Percentiles rank a stretch among this genome's conserved stretches.
Conservation (phyloP, 495 filamentous ascomycete species). For the Xylaria castorea region DNA sequence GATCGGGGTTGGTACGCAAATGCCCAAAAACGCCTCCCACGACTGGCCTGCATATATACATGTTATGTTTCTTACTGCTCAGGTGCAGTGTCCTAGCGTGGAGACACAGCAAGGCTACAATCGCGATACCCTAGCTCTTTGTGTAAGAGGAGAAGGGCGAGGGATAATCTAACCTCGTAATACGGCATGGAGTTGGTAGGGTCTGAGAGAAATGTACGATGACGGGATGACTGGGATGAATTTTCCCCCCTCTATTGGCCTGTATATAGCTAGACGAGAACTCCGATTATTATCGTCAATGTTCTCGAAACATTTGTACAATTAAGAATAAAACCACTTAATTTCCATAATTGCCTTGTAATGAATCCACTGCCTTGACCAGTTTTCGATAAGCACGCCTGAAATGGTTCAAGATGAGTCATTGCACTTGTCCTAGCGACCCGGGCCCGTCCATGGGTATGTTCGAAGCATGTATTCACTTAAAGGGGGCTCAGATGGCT, state of each 20-base stretch:
- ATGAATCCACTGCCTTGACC: neutral
- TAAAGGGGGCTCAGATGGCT: neutral
- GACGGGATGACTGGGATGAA: neutral
- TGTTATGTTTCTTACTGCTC: neutral
- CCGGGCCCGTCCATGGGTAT: neutral
- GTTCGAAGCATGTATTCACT: neutral
- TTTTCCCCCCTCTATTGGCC: slow-evolving; percentile 15
- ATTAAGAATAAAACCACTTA: slow-evolving; percentile 3
- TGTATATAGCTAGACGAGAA: neutral
- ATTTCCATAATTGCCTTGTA: neutral
- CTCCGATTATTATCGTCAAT: neutral
- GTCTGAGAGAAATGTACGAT: neutral
- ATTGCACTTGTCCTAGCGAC: neutral
- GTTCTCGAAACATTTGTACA: neutral
- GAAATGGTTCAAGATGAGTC: neutral
- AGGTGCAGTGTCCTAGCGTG: neutral
- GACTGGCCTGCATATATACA: neutral
- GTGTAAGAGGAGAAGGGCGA: neutral
- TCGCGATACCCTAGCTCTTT: slow-evolving; percentile 4
- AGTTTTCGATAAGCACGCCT: neutral
- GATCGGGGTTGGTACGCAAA: neutral
- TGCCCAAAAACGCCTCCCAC: neutral
- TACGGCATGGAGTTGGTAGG: neutral
- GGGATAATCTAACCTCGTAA: neutral
- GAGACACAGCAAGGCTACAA: neutral